Evolutionary conservation across 1,139 yeast genomes (phyloP).

Genomic region (Blastobotrys buckinghamii): DNA sequence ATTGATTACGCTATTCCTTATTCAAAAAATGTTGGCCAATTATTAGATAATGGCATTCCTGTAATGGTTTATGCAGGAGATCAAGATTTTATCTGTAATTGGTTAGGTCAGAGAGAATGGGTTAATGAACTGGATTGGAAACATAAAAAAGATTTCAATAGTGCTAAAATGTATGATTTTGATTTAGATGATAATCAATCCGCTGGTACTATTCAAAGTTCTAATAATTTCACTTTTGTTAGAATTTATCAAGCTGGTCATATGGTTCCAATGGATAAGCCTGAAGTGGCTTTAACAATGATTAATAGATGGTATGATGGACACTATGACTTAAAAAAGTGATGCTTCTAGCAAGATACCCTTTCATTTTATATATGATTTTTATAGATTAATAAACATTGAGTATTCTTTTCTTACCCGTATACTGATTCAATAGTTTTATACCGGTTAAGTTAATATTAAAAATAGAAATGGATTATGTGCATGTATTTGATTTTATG

Average conservation of each 20-base stretch:
- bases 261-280: constrained; percentile 71
- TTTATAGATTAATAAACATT: neutral
- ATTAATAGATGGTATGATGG: constrained; percentile 58
- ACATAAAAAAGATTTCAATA: constrained; percentile 28
- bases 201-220: constrained; percentile 37
- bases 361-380: neutral
- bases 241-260: constrained; percentile 58
- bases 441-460: too few species aligned
- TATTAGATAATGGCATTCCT: constrained; percentile 55
- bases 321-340: constrained; percentile 2
- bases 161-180: constrained; percentile 34
- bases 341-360: too few species aligned
- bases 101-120: constrained; percentile 87
- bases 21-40: constrained; percentile 53
- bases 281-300: constrained; percentile 61
- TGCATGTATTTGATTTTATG: too few species aligned
- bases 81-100: constrained; percentile 83
- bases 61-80: constrained; percentile 84
- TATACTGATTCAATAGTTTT: neutral
- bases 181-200: constrained; percentile 37
- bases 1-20: constrained; percentile 63
- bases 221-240: constrained; percentile 49
- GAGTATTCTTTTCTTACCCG: neutral
- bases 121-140: constrained; percentile 60
- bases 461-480: too few species aligned